Conservation (phyloP, 768 basidiomycete species). For the Russula virescens region DNA sequence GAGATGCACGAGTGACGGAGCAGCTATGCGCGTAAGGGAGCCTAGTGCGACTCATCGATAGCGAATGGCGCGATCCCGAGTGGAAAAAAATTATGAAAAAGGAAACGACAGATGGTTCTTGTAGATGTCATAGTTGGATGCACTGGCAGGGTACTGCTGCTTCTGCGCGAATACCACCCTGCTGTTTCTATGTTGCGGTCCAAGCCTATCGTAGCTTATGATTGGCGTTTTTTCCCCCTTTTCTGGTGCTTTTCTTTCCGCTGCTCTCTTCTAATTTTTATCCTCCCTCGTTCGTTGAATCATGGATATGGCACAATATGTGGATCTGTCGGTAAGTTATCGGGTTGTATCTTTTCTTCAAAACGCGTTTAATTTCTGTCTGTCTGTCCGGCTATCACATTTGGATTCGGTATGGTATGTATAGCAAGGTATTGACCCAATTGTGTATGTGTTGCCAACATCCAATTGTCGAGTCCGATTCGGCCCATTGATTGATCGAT, state of each 20-base stretch:
- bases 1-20: constrained; percentile 72
- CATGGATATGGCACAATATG: not conserved
- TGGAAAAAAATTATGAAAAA: not conserved
- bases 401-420: too few relatives aligned
- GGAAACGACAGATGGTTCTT: too few relatives aligned
- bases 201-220: too few relatives aligned
- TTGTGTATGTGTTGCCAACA: too few relatives aligned
- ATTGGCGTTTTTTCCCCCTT: too few relatives aligned
- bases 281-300: too few relatives aligned
- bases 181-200: too few relatives aligned
- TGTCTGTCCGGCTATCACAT: too few relatives aligned
- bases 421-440: too few relatives aligned
- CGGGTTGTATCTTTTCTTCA: not conserved
- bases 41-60: constrained; percentile 65
- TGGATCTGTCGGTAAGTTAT: not conserved
- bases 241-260: not conserved
- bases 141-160: not conserved
- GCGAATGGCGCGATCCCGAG: constrained; percentile 52
- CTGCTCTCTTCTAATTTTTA: too few relatives aligned
- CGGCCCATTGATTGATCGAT: too few relatives aligned
- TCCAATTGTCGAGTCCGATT: too few relatives aligned
- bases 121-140: not conserved
- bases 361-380: not conserved
- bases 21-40: constrained; percentile 48
- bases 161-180: not conserved